Evolutionary conservation across 441 rosid genomes (phyloP).

Genomic region (Gossypium schwendimanii): DNA sequence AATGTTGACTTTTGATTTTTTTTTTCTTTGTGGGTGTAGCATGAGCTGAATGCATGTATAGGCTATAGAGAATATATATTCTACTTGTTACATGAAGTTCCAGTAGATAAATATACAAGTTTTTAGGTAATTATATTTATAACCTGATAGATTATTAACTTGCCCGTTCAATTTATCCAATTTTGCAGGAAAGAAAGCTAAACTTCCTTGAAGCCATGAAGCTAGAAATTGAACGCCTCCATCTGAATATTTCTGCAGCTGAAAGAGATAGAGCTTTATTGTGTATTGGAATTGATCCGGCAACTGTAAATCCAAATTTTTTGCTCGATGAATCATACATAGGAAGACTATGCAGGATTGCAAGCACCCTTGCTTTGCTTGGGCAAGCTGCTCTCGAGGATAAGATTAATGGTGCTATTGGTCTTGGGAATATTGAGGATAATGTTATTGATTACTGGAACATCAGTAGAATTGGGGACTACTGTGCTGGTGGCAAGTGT

Average conservation of each 20-base stretch:
- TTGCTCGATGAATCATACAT: constrained; percentile 58
- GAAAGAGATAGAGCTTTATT: constrained; percentile 93
- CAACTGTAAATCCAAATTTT: constrained; percentile 81
- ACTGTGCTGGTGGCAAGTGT: constrained; percentile 64
- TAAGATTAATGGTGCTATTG: constrained; percentile 68
- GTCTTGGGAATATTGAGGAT: constrained; percentile 57
- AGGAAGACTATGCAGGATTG: constrained; percentile 67
- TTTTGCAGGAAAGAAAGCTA: constrained; percentile 59
- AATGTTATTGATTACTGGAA: constrained; percentile 77
- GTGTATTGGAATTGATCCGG: constrained; percentile 88
- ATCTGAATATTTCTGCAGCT: constrained; percentile 83
- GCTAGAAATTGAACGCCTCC: constrained; percentile 88
- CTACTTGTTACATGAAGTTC: not conserved
- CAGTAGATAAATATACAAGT: not conserved
- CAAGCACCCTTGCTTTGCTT: constrained; percentile 65
- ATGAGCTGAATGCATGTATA: not conserved
- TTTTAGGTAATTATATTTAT: constrained; percentile 4
- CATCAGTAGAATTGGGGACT: constrained; percentile 47
- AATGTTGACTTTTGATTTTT: not conserved
- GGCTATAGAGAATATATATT: not conserved
- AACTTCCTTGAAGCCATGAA: constrained; percentile 72
- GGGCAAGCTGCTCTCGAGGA: constrained; percentile 89
- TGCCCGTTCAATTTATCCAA: constrained; percentile 11
- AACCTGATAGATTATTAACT: constrained; percentile 15
- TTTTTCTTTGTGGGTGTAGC: not conserved